These are phyloP conservation scores for Saccharomyces uvarum DNA, from an alignment of 1,139 yeast species.

Conservation along the genomic window DNA sequence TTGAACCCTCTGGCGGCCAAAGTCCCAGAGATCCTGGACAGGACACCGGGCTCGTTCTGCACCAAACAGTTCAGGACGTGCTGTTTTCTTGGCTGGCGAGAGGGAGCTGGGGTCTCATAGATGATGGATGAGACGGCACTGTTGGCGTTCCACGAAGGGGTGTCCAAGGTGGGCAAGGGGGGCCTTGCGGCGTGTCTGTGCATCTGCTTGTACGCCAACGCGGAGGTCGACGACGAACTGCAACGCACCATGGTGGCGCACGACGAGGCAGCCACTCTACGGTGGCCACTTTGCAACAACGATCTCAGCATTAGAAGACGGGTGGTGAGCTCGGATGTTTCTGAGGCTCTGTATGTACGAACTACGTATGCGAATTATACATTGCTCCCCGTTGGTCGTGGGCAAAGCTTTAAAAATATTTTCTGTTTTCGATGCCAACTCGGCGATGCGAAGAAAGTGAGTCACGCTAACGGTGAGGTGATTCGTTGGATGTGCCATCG, in stretches of 20 bases:
- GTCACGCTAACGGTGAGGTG: slow-evolving; percentile 5
- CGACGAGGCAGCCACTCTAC: slow-evolving; percentile 2
- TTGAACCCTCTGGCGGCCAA: slow-evolving; percentile 97
- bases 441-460: slow-evolving; percentile 1
- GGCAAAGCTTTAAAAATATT: not conserved
- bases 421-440: not conserved
- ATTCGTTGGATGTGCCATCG: slow-evolving; percentile 39
- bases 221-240: slow-evolving; percentile 68
- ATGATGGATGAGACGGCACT: slow-evolving; percentile 92
- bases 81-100: slow-evolving; percentile 58
- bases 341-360: not conserved
- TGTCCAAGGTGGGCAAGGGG: slow-evolving; percentile 86
- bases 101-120: slow-evolving; percentile 83
- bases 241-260: slow-evolving; percentile 9
- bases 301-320: slow-evolving; percentile 6
- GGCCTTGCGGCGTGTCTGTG: slow-evolving; percentile 85
- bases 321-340: not conserved
- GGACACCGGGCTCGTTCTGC: slow-evolving; percentile 97
- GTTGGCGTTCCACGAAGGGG: slow-evolving; percentile 92
- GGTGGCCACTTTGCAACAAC: slow-evolving; percentile 5
- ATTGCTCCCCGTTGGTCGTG: not conserved
- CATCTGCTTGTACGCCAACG: slow-evolving; percentile 85
- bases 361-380: not conserved
- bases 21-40: slow-evolving; percentile 88
- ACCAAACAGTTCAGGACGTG: slow-evolving; percentile 94